Conservation (phyloP, 441 rosid species). For the Hura crepitans region DNA sequence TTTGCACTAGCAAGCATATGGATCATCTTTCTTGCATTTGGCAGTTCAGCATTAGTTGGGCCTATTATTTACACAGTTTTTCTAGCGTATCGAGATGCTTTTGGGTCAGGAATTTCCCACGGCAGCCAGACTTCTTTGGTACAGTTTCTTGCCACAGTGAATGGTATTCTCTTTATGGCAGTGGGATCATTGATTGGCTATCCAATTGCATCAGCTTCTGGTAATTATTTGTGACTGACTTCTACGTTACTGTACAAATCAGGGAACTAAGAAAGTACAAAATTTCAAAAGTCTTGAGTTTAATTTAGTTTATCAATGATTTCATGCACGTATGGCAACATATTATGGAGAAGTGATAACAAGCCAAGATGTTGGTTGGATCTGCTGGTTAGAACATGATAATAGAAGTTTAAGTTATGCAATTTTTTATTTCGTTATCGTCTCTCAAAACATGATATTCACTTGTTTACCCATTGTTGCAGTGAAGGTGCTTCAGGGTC, state of each 20-base stretch:
- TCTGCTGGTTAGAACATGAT: constrained; percentile 1
- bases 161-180: constrained; percentile 57
- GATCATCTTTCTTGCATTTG: constrained; percentile 67
- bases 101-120: constrained; percentile 37
- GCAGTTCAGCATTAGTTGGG: constrained; percentile 48
- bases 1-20: constrained; percentile 77
- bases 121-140: constrained; percentile 43
- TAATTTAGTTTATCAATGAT: background rate
- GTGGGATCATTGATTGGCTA: constrained; percentile 66
- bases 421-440: background rate
- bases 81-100: constrained; percentile 54
- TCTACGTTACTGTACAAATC: constrained; percentile 11
- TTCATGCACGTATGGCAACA: background rate
- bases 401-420: background rate
- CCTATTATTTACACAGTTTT: constrained; percentile 55
- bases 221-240: constrained; percentile 34
- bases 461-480: constrained; percentile 11
- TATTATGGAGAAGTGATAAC: no score
- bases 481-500: constrained; percentile 73
- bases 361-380: background rate
- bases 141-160: constrained; percentile 45
- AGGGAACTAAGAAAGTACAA: background rate
- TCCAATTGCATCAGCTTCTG: constrained; percentile 75
- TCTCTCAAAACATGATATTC: background rate
- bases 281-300: background rate